Evolutionary conservation across 345 rosid species (phyloP).

Genomic region (Firmiana major): DNA sequence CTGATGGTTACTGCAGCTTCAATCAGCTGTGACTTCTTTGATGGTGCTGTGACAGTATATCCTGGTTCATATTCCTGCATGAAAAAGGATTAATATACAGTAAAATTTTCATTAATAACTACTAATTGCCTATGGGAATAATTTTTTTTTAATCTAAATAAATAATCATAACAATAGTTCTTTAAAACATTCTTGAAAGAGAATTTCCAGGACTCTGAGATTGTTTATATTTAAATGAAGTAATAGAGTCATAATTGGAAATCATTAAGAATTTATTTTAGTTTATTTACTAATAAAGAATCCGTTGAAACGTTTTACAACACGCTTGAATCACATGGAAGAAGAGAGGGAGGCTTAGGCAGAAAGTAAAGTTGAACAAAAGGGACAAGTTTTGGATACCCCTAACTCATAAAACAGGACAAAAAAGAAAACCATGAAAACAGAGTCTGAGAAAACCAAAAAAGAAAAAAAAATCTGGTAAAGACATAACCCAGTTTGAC

Average conservation of each 20-base stretch:
- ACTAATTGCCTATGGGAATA: neutral
- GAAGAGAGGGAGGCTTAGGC: slow-evolving; percentile 5
- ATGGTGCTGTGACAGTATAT: slow-evolving; percentile 32
- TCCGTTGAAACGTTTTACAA: neutral
- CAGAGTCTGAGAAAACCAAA: neutral
- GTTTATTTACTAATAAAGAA: neutral
- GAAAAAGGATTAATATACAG: neutral
- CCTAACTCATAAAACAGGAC: slow-evolving; percentile 1
- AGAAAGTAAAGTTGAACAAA: slow-evolving; percentile 10
- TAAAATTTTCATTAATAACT: neutral
- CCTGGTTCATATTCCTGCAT: slow-evolving; percentile 73
- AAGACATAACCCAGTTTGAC: neutral
- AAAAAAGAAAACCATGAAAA: neutral
- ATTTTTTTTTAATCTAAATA: neutral
- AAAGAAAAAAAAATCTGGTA: neutral
- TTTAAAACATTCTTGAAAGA: neutral
- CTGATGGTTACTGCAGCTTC: slow-evolving; percentile 62
- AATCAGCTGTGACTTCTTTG: slow-evolving; percentile 50
- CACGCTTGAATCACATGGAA: neutral
- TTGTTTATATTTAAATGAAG: neutral
- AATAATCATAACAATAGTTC: too few species aligned
- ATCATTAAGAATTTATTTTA: neutral
- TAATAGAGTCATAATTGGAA: neutral
- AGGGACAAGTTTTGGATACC: slow-evolving; percentile 7
- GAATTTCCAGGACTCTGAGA: neutral